Evolutionary conservation across 2,329 filamentous ascomycete species (phyloP), one percentile per base, ranked within the genome.

Genomic region (Xylariaceae sp.): DNA sequence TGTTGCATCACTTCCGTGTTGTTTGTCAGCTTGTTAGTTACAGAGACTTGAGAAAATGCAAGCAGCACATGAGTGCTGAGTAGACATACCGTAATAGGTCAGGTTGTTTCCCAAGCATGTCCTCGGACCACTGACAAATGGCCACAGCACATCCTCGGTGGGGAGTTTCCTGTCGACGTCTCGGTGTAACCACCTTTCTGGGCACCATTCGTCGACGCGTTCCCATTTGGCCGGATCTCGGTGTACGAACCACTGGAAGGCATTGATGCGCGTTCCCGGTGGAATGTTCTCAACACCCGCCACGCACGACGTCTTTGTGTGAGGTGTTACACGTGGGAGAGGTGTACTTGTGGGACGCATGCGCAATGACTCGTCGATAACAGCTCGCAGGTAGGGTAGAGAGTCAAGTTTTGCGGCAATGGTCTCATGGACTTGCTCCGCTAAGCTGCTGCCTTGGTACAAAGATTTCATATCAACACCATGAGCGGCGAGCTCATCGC

Each of bases 221-320:
- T 43, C 28, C 54, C 54, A 58, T n/a, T 39, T 36, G 12, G 28
- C 23, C 7, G 54, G 54, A 24, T 58, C 49, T 3, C 54, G 41
- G 54, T 58, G 54, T 12, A 58, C 31, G 28, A 58, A 53, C 54
- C 54, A 58, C 43, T 53, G 54, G 54, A 53, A 58, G 17, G 34
- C 39, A 23, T 53, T 58, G 24, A 58, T 31, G 6, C 49, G 19
- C 9, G 49, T 53, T 12, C 43, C 41, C 2, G 39, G 39, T 4
- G 54, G 54, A 21, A 58, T 58, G 48, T 29, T 37, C 2, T 53
- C 54, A 39, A 17, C 17, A 4, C 41, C 40, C 5, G 37, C 48
- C 3, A 58, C 8, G 7, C 28, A 16, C n/a, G 24, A 16, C 14
- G 33, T 21, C 9, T 26, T 19, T 41, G 48, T 34, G 6, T 14